phyloP scores from a whole-genome alignment of 2,329 filamentous ascomycete genomes.

The Penicillium polonicum region DNA sequence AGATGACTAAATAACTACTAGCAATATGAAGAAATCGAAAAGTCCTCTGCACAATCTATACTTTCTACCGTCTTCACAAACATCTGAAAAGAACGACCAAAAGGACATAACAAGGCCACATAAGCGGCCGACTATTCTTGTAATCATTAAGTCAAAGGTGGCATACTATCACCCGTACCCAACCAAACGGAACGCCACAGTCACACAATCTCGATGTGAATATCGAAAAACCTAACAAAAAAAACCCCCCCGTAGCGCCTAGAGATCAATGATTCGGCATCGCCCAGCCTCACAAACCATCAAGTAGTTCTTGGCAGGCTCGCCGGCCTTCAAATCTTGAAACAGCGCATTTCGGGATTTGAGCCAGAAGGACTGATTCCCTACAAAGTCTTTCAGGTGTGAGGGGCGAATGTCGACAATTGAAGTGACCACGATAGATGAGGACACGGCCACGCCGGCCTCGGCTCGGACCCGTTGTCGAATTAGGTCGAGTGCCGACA shows the following conservation, averaged over 20 bases:
- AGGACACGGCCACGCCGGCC: conserved; percentile 33
- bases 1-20: too few species aligned
- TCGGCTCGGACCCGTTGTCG: conserved; percentile 36
- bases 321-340: conserved; percentile 36
- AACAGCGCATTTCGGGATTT: conserved; percentile 38
- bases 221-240: background rate
- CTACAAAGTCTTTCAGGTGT: conserved; percentile 34
- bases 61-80: too few species aligned
- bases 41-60: too few species aligned
- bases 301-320: conserved; percentile 40
- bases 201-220: background rate
- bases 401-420: conserved; percentile 40
- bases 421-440: conserved; percentile 34
- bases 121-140: too few species aligned
- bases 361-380: conserved; percentile 41
- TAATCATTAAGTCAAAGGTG: too few species aligned
- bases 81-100: too few species aligned
- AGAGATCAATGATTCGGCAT: conserved; percentile 39
- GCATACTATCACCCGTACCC: too few species aligned
- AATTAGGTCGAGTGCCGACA: conserved; percentile 31
- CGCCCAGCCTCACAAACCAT: conserved; percentile 40
- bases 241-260: conserved; percentile 1
- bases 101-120: too few species aligned
- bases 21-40: too few species aligned
- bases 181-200: background rate